phyloP scores from a whole-genome alignment of 192 early-diverging fungal species.

The Phycomyces nitens region DNA sequence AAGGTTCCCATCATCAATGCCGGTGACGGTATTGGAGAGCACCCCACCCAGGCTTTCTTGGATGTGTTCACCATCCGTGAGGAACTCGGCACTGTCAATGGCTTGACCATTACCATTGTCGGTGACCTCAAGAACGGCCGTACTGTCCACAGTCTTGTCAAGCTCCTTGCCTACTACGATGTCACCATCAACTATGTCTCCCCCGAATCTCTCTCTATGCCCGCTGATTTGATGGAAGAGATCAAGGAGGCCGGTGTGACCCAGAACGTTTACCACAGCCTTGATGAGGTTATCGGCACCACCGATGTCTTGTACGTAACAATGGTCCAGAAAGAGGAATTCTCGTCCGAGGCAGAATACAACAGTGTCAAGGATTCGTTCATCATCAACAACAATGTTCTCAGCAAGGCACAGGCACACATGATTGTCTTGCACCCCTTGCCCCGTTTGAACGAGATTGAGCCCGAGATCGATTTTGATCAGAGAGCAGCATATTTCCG shows the following conservation, averaged over 20 bases:
- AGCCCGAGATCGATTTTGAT: constrained; percentile 97
- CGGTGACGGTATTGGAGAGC: constrained; percentile 96
- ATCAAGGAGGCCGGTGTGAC: constrained; percentile 57
- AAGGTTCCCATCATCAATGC: constrained; percentile 94
- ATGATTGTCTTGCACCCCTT: constrained; percentile 99
- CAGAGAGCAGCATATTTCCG: constrained; percentile 96
- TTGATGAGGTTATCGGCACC: constrained; percentile 76
- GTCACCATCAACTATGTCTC: constrained; percentile 93
- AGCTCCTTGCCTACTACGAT: constrained; percentile 84
- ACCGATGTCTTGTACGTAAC: constrained; percentile 98
- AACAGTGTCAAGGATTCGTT: constrained; percentile 71
- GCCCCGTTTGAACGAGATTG: constrained; percentile 91
- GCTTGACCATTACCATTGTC: constrained; percentile 90
- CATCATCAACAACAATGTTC: constrained; percentile 82
- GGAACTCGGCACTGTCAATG: constrained; percentile 95
- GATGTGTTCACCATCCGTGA: constrained; percentile 91
- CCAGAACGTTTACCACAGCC: constrained; percentile 65
- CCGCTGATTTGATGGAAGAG: constrained; percentile 76
- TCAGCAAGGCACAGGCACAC: constrained; percentile 86
- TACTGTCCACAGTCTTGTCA: constrained; percentile 94
- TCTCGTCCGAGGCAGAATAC: constrained; percentile 74
- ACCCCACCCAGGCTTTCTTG: constrained; percentile 97
- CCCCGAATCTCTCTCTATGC: constrained; percentile 77
- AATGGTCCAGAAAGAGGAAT: constrained; percentile 94
- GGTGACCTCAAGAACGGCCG: constrained; percentile 97